These are phyloP conservation scores for Ceratocystis variospora DNA, from an alignment of 2,329 filamentous ascomycete genomes.

Conservation along the genomic window DNA sequence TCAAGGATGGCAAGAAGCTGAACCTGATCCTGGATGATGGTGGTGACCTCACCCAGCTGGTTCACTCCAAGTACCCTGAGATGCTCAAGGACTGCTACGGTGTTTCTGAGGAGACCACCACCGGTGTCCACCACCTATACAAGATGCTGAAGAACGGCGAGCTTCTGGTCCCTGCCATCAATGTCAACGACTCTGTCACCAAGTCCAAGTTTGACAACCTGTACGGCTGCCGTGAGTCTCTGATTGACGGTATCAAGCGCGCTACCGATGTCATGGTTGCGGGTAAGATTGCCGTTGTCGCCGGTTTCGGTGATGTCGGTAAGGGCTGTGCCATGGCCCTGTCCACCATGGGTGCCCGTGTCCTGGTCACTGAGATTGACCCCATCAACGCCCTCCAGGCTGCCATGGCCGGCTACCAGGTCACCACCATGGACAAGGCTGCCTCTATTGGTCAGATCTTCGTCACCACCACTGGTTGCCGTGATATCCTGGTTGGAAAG, in stretches of 20 bases:
- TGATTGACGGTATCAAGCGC: slow-evolving; percentile 99
- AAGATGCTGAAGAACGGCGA: slow-evolving; percentile 83
- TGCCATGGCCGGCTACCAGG: slow-evolving; percentile 92
- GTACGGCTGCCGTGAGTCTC: slow-evolving; percentile 97
- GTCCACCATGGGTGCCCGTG: slow-evolving; percentile 91
- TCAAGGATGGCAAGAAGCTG: slow-evolving; percentile 92
- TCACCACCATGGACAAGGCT: slow-evolving; percentile 96
- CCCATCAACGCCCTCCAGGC: slow-evolving; percentile 99
- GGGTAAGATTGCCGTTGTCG: slow-evolving; percentile 94
- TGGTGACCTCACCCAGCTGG: slow-evolving; percentile 88
- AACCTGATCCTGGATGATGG: slow-evolving; percentile 99
- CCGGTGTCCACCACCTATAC: slow-evolving; percentile 98
- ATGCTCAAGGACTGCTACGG: slow-evolving; percentile 97
- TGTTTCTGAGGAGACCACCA: slow-evolving; percentile 99
- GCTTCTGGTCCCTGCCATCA: slow-evolving; percentile 90
- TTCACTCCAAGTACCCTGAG: slow-evolving; percentile 97
- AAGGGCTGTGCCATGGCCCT: slow-evolving; percentile 97
- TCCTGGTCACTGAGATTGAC: slow-evolving; percentile 92
- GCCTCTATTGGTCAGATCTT: slow-evolving; percentile 86
- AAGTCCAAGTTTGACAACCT: slow-evolving; percentile 99
- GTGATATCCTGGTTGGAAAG: slow-evolving; percentile 81
- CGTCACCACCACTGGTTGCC: slow-evolving; percentile 97
- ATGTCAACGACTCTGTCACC: slow-evolving; percentile 99
- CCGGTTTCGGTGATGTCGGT: slow-evolving; percentile 96
- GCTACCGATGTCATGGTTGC: slow-evolving; percentile 99